A percentile compares a stretch with the other conserved stretches of the same genome.
Evolutionary conservation across 345 rosid species (phyloP).

Genomic region (Citrus glauca): DNA sequence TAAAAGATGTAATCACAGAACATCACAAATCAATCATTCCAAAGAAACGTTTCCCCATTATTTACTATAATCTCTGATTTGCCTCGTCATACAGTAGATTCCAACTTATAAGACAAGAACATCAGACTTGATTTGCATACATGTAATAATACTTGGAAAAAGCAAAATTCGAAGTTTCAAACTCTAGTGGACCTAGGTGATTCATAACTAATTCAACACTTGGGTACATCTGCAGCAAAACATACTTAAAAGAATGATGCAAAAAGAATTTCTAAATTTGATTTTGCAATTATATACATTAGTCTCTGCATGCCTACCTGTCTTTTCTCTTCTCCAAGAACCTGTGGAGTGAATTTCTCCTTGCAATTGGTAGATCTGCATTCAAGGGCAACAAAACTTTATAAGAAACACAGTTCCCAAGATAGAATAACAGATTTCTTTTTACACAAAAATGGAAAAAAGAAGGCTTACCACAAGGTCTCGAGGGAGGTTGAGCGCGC

Average conservation of each 20-base stretch:
- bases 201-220: not conserved
- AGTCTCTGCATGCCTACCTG: slow-evolving; percentile 44
- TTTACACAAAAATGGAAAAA: not conserved
- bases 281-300: not conserved
- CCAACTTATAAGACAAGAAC: not conserved
- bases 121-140: not conserved
- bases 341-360: slow-evolving; percentile 91
- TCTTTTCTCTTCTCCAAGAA: slow-evolving; percentile 93
- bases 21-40: not conserved
- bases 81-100: not conserved
- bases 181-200: not conserved
- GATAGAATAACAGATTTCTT: not conserved
- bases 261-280: not conserved
- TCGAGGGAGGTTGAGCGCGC: slow-evolving; percentile 27
- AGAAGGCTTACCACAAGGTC: slow-evolving; percentile 50
- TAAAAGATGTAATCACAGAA: slow-evolving; percentile 4
- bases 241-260: not conserved
- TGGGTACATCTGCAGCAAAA: not conserved
- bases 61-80: not conserved
- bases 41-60: not conserved
- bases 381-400: not conserved
- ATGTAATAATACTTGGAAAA: not conserved
- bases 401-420: not conserved
- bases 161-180: not conserved
- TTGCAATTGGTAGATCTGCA: slow-evolving; percentile 86